Percentiles rank a stretch among this genome's conserved stretches.
These are phyloP conservation scores for Acer negundo DNA, from an alignment of 345 rosid species.

Conservation along the genomic window DNA sequence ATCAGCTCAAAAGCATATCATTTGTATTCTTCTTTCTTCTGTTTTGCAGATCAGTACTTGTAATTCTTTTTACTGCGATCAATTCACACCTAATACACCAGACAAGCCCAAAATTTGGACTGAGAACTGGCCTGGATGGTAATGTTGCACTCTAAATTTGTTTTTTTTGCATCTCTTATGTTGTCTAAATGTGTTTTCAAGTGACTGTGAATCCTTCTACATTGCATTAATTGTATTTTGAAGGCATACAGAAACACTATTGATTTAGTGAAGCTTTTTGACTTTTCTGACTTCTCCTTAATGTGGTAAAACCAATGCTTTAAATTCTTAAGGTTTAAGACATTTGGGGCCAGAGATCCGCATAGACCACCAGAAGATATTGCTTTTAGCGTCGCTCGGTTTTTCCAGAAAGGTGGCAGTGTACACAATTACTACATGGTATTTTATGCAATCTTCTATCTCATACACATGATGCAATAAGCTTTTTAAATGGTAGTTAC, in stretches of 20 bases:
- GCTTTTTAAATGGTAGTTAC: not conserved
- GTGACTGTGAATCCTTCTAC: not conserved
- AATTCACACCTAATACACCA: conserved; percentile 70
- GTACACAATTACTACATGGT: conserved; percentile 95
- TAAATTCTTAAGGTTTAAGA: conserved; percentile 65
- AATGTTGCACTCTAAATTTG: conserved; percentile 26
- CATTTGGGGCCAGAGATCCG: conserved; percentile 88
- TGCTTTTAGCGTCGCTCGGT: conserved; percentile 87
- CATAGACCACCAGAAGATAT: conserved; percentile 90
- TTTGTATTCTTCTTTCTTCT: not conserved
- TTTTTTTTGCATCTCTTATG: not conserved
- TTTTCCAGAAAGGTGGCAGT: conserved; percentile 91
- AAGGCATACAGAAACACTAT: not conserved
- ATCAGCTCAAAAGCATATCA: not conserved
- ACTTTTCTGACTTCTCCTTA: conserved; percentile 15
- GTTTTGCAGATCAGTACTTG: conserved; percentile 72
- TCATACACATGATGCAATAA: not conserved
- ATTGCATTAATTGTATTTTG: not conserved
- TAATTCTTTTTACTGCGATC: conserved; percentile 86
- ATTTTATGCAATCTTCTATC: conserved; percentile 21
- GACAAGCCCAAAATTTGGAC: conserved; percentile 98
- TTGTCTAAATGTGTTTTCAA: not conserved
- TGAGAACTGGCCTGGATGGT: conserved; percentile 99
- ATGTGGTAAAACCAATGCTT: not conserved
- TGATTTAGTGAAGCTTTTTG: not conserved